phyloP scores from a whole-genome alignment of 495 filamentous ascomycete species.

The Aspergillus bridgeri region DNA sequence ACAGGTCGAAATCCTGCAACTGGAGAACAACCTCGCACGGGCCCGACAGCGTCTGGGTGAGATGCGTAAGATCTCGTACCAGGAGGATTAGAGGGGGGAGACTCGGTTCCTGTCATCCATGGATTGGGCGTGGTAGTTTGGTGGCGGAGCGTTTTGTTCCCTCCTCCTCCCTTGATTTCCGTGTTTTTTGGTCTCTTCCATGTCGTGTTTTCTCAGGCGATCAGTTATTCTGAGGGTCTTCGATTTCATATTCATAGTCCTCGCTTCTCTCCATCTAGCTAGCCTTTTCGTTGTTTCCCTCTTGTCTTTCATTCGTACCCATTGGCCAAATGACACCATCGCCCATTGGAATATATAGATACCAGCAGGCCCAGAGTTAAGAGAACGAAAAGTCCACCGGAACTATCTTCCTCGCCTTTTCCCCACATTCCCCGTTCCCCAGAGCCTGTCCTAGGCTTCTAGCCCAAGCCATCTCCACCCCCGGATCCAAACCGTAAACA shows the following conservation, averaged over 20 bases:
- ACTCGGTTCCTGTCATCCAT: neutral
- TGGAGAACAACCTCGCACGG: slow-evolving; percentile 81
- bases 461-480: too few species aligned
- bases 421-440: too few species aligned
- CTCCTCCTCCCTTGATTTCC: neutral
- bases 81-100: slow-evolving; percentile 56
- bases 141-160: neutral
- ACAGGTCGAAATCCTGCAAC: slow-evolving; percentile 93
- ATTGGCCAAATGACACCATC: too few species aligned
- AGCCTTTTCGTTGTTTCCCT: neutral
- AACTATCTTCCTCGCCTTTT: too few species aligned
- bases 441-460: too few species aligned
- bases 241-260: neutral
- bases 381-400: too few species aligned
- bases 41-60: slow-evolving; percentile 85
- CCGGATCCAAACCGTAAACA: too few species aligned
- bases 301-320: neutral
- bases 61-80: slow-evolving; percentile 98
- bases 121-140: neutral
- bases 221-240: slow-evolving; percentile 2
- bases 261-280: neutral
- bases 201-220: neutral
- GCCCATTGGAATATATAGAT: too few species aligned
- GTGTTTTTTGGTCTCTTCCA: neutral
- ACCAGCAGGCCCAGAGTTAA: too few species aligned